Conservation (phyloP, 2,329 filamentous ascomycete genomes). For the Emergomyces africanus region DNA sequence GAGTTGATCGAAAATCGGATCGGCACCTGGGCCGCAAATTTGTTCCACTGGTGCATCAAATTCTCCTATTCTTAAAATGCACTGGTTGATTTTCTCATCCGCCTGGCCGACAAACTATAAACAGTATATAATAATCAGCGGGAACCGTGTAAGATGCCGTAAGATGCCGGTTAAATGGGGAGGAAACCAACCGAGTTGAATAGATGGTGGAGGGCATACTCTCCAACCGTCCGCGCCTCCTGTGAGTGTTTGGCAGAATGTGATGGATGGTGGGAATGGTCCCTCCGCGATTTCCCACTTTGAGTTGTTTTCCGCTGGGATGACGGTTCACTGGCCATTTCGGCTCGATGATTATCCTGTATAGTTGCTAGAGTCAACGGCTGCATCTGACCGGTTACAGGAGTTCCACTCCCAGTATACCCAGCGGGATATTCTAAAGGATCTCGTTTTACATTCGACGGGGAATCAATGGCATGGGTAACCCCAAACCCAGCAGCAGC, state of each 20-base stretch:
- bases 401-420: conserved; percentile 27
- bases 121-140: conserved; percentile 21
- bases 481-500: conserved; percentile 50
- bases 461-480: conserved; percentile 37
- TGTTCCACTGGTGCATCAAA: conserved; percentile 74
- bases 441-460: conserved; percentile 19
- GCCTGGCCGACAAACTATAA: conserved; percentile 77
- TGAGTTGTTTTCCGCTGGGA: conserved; percentile 39
- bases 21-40: conserved; percentile 80
- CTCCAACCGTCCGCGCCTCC: conserved; percentile 85
- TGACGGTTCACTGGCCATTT: conserved; percentile 16
- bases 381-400: conserved; percentile 20
- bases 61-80: conserved; percentile 65
- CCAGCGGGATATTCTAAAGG: conserved; percentile 19
- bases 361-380: conserved; percentile 24
- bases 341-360: conserved; percentile 23
- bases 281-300: conserved; percentile 51
- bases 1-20: conserved; percentile 83
- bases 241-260: conserved; percentile 57
- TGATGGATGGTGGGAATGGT: conserved; percentile 62
- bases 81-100: conserved; percentile 90
- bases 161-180: neutral
- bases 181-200: conserved; percentile 66
- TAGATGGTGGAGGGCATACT: conserved; percentile 91
- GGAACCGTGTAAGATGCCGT: conserved; percentile 11